These are phyloP conservation scores for Kregervanrija fluxuum DNA, from an alignment of 805 yeast genomes.

Conservation along the genomic window DNA sequence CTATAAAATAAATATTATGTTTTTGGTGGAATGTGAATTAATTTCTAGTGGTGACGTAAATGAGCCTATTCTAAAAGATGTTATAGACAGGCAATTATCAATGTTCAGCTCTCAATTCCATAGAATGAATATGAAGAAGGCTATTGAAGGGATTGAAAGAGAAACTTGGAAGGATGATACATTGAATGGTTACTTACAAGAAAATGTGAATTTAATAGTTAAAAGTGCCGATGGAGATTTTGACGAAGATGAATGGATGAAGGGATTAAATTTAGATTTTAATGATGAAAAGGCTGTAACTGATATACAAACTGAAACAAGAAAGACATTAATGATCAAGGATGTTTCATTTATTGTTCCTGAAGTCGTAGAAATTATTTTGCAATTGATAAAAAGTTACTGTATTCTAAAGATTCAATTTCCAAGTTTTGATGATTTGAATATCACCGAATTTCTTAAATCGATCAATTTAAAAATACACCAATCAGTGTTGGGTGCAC, in stretches of 20 bases:
- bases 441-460: conserved; percentile 39
- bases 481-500: conserved; percentile 63
- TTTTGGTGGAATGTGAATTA: conserved; percentile 76
- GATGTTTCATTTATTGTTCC: conserved; percentile 54
- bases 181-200: conserved; percentile 43
- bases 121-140: conserved; percentile 36
- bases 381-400: conserved; percentile 42
- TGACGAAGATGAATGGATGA: conserved; percentile 45
- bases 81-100: conserved; percentile 58
- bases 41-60: conserved; percentile 57
- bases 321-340: conserved; percentile 36
- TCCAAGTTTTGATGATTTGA: conserved; percentile 39
- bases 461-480: conserved; percentile 47
- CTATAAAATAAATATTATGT: conserved; percentile 58
- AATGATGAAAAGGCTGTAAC: conserved; percentile 28
- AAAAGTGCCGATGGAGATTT: conserved; percentile 31
- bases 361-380: conserved; percentile 35
- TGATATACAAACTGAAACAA: conserved; percentile 19
- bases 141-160: conserved; percentile 46
- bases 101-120: conserved; percentile 53
- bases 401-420: conserved; percentile 50
- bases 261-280: conserved; percentile 23
- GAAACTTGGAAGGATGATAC: conserved; percentile 79
- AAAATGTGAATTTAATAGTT: conserved; percentile 41
- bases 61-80: conserved; percentile 55